A percentile compares a stretch with the other conserved stretches of the same genome.
These are phyloP conservation scores for Pyropia haitanensis DNA, from an alignment of 23 red algal genomes.

Conservation along the genomic window DNA sequence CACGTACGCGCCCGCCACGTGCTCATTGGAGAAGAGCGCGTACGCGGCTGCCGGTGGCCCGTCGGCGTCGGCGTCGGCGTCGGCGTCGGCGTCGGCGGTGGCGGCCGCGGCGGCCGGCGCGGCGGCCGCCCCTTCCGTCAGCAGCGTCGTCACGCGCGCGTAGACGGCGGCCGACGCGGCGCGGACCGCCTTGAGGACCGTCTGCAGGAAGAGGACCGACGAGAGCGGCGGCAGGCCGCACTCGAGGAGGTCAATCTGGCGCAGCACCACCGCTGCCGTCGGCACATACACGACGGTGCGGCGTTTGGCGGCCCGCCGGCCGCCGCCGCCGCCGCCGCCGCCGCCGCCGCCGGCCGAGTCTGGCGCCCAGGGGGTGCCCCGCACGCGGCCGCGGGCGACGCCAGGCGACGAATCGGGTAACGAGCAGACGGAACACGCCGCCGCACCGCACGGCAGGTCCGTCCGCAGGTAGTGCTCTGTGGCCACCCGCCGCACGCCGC, in stretches of 20 bases:
- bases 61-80: conserved; percentile 11
- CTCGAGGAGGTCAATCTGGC: conserved; percentile 47
- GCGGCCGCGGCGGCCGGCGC: conserved; percentile 69
- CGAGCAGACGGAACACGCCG: conserved; percentile 23
- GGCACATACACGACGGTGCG: conserved; percentile 31
- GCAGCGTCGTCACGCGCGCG: conserved; percentile 35
- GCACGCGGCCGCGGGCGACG: not conserved
- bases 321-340: conserved; percentile 18
- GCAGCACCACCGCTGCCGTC: conserved; percentile 42
- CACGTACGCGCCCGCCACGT: conserved; percentile 40
- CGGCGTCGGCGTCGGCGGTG: conserved; percentile 38
- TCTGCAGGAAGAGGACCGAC: conserved; percentile 77
- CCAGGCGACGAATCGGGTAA: conserved; percentile 1
- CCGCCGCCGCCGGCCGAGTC: not conserved
- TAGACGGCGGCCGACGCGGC: conserved; percentile 40
- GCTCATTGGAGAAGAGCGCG: conserved; percentile 24
- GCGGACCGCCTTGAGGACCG: conserved; percentile 61
- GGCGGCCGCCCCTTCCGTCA: conserved; percentile 42
- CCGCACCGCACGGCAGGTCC: conserved; percentile 66
- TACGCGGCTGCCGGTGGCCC: not conserved
- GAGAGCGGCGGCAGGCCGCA: conserved; percentile 26
- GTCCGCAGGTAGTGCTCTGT: conserved; percentile 91
- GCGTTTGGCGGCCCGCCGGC: conserved; percentile 9
- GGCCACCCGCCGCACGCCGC: conserved; percentile 62
- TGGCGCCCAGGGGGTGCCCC: not conserved